A percentile compares a stretch with the other conserved stretches of the same genome.
These are phyloP conservation scores for Penicillium sp. DNA, from an alignment of 2,329 filamentous ascomycete species.

Conservation along the genomic window DNA sequence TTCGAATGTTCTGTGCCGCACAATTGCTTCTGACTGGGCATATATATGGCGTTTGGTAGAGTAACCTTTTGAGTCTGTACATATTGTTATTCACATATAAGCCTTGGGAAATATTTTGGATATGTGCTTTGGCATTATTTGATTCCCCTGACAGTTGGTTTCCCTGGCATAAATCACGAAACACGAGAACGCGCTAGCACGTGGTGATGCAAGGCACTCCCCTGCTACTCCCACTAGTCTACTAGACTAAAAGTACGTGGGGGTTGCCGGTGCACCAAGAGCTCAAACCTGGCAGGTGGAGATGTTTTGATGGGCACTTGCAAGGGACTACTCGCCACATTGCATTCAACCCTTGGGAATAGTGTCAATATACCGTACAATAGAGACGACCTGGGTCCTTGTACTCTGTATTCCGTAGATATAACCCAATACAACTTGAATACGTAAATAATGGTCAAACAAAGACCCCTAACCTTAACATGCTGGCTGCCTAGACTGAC, in stretches of 20 bases:
- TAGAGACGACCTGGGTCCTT: not conserved
- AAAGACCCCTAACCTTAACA: not conserved
- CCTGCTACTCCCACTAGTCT: not conserved
- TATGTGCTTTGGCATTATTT: not conserved
- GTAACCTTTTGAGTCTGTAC: constrained; percentile 1
- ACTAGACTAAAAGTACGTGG: not conserved
- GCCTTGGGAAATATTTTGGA: not conserved
- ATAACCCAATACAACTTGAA: not conserved
- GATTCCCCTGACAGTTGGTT: not conserved
- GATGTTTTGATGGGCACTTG: not conserved
- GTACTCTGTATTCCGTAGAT: not conserved
- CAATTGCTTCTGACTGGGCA: not conserved
- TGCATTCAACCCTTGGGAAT: not conserved
- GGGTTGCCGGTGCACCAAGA: constrained; percentile 5
- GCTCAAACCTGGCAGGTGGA: constrained; percentile 4
- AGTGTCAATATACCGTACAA: not conserved
- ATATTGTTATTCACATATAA: constrained; percentile 1
- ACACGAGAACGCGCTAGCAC: constrained; percentile 10
- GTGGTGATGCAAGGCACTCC: constrained; percentile 3
- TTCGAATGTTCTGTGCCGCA: not conserved
- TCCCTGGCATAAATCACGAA: not conserved
- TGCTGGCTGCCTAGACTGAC: constrained; percentile 9
- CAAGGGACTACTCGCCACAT: constrained; percentile 13
- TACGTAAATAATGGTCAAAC: not conserved
- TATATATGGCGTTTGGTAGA: constrained; percentile 9